A percentile compares a stretch with the other conserved stretches of the same genome.
Conservation (phyloP, 192 early-diverging fungal species). For the Geranomyces variabilis region DNA sequence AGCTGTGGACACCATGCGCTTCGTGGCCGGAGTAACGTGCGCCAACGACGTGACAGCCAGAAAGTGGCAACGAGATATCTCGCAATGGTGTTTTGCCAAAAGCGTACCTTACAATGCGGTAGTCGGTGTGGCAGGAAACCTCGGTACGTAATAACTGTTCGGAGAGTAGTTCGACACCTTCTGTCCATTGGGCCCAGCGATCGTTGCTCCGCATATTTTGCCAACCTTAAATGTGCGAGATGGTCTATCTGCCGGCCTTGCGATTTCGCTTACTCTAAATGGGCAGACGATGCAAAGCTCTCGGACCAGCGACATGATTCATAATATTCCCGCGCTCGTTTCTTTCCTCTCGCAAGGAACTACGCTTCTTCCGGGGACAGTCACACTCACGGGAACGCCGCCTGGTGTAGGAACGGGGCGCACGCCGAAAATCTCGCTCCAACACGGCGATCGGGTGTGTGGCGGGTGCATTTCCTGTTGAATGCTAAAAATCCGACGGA, state of each 20-base stretch:
- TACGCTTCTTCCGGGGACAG: constrained; percentile 57
- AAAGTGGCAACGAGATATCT: constrained; percentile 58
- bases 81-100: constrained; percentile 67
- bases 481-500: background rate
- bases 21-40: constrained; percentile 61
- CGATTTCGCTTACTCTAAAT: constrained; percentile 50
- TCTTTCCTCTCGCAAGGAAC: constrained; percentile 65
- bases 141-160: no score
- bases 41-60: constrained; percentile 66
- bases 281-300: constrained; percentile 55
- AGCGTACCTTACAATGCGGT: constrained; percentile 31
- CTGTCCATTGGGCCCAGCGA: constrained; percentile 57
- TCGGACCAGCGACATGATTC: constrained; percentile 62
- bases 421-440: constrained; percentile 55
- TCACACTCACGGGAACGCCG: constrained; percentile 59
- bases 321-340: constrained; percentile 53
- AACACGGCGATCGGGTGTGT: constrained; percentile 53
- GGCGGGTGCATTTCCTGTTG: background rate
- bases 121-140: no score
- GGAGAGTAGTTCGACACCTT: constrained; percentile 63
- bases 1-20: constrained; percentile 49
- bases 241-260: constrained; percentile 18
- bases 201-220: constrained; percentile 58
- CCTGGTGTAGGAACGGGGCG: constrained; percentile 55
- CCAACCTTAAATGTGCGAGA: constrained; percentile 48